These are phyloP conservation scores for Neofusicoccum sp. DNA, from an alignment of 2,329 filamentous ascomycete species.

Conservation along the genomic window DNA sequence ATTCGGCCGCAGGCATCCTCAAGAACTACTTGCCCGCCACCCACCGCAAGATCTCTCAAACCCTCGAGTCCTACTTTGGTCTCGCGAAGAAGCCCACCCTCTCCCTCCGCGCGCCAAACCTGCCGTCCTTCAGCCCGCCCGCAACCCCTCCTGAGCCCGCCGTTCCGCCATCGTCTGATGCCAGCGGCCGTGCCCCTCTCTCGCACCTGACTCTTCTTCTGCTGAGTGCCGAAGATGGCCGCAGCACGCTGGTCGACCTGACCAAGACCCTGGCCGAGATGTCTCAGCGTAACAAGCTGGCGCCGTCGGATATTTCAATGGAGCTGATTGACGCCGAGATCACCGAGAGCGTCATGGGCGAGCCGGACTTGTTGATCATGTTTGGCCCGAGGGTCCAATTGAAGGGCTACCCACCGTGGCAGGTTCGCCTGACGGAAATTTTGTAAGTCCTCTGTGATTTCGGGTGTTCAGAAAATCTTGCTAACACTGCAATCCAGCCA, in stretches of 20 bases:
- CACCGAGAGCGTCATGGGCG: slow-evolving; percentile 71
- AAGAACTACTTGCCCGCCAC: slow-evolving; percentile 87
- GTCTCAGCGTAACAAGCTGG: slow-evolving; percentile 85
- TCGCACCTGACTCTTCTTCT: slow-evolving; percentile 66
- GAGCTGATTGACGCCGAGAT: slow-evolving; percentile 90
- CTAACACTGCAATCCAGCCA: slow-evolving; percentile 29
- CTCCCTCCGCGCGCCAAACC: slow-evolving; percentile 69
- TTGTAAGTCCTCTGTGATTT: slow-evolving; percentile 54
- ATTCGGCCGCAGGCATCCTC: slow-evolving; percentile 63
- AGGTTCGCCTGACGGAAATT: slow-evolving; percentile 90
- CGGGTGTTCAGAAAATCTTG: background rate
- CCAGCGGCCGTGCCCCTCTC: slow-evolving; percentile 22
- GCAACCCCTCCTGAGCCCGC: slow-evolving; percentile 39
- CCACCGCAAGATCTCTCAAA: slow-evolving; percentile 74
- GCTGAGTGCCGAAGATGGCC: slow-evolving; percentile 82
- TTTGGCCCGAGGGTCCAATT: slow-evolving; percentile 83
- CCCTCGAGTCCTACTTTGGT: slow-evolving; percentile 86
- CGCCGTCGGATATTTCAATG: slow-evolving; percentile 74
- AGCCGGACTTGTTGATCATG: slow-evolving; percentile 85
- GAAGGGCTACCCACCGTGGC: slow-evolving; percentile 94
- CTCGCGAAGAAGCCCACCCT: slow-evolving; percentile 64
- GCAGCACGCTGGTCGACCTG: slow-evolving; percentile 90
- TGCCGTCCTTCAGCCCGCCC: slow-evolving; percentile 56
- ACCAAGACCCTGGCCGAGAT: slow-evolving; percentile 93
- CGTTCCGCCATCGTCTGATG: slow-evolving; percentile 41